Percentiles rank a stretch among this genome's conserved stretches.
Evolutionary conservation across 2,329 filamentous ascomycete species (phyloP).

Genomic region (Aspergillus arachidicola): DNA sequence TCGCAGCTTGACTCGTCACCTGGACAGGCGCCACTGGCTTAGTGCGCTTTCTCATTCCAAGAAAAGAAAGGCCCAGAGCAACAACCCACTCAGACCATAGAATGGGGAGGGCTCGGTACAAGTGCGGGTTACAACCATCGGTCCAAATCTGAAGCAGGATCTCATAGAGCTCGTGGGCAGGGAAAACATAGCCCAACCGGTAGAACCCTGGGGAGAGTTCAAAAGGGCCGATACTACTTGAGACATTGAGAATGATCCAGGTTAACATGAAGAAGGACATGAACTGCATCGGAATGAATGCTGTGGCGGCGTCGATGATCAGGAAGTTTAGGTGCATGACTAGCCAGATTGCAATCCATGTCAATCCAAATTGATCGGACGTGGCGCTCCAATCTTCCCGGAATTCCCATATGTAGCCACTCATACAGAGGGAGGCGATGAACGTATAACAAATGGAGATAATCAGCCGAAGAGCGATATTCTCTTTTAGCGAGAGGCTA

Average conservation of each 20-base stretch:
- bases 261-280: slow-evolving; percentile 49
- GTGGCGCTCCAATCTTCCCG: slow-evolving; percentile 36
- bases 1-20: background rate
- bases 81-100: background rate
- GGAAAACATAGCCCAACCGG: slow-evolving; percentile 41
- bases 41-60: background rate
- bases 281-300: slow-evolving; percentile 42
- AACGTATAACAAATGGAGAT: slow-evolving; percentile 43
- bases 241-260: slow-evolving; percentile 50
- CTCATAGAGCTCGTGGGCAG: slow-evolving; percentile 43
- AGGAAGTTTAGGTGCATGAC: slow-evolving; percentile 50
- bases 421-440: slow-evolving; percentile 42
- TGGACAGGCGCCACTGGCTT: background rate
- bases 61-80: background rate
- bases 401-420: slow-evolving; percentile 51
- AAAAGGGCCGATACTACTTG: slow-evolving; percentile 47
- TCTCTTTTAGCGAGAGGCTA: slow-evolving; percentile 31
- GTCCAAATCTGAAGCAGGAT: slow-evolving; percentile 47
- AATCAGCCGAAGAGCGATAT: slow-evolving; percentile 36
- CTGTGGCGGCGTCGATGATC: slow-evolving; percentile 47
- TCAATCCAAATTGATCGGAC: slow-evolving; percentile 44
- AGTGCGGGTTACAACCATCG: slow-evolving; percentile 43
- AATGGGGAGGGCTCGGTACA: slow-evolving; percentile 46
- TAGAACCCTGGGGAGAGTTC: slow-evolving; percentile 47
- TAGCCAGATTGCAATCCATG: slow-evolving; percentile 50